phyloP scores from a whole-genome alignment of 176 grass and related monocot species.

The Elymus sibiricus region DNA sequence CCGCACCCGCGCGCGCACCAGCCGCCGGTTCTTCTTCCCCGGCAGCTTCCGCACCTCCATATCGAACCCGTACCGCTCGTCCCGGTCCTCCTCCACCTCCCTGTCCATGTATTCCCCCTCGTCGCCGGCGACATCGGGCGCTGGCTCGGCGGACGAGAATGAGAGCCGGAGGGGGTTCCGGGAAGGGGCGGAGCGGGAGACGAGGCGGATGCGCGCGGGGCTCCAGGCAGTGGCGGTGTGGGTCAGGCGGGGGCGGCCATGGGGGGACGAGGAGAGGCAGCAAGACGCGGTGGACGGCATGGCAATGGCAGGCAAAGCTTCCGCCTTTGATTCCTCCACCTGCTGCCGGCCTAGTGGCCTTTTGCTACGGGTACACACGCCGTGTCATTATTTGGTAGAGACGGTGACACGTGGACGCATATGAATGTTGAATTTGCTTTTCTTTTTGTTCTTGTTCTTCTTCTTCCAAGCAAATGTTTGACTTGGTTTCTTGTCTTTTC shows the following conservation, averaged over 20 bases:
- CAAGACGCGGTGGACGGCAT: not conserved
- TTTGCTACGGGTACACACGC: not conserved
- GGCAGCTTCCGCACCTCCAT: conserved; percentile 54
- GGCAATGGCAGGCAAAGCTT: not conserved
- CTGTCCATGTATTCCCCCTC: not conserved
- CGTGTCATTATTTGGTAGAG: not conserved
- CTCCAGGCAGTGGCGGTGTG: not conserved
- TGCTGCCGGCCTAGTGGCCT: not conserved
- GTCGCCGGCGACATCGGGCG: not conserved
- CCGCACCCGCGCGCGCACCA: conserved; percentile 42
- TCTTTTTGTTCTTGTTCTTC: too few species aligned
- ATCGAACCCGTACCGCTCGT: conserved; percentile 39
- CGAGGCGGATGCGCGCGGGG: not conserved
- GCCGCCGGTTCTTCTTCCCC: conserved; percentile 51
- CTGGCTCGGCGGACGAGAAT: not conserved
- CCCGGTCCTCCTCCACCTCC: conserved; percentile 2
- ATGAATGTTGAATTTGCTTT: too few species aligned
- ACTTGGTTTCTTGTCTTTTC: too few species aligned
- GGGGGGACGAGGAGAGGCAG: conserved; percentile 1
- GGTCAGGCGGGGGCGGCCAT: not conserved
- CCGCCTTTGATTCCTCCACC: not conserved
- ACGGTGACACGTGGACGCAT: not conserved
- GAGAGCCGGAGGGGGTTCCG: not conserved
- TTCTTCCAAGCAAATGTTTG: too few species aligned
- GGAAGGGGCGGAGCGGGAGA: not conserved